Evolutionary conservation across 2,329 filamentous ascomycete genomes (phyloP).

Genomic region (Colletotrichum chrysophilum): DNA sequence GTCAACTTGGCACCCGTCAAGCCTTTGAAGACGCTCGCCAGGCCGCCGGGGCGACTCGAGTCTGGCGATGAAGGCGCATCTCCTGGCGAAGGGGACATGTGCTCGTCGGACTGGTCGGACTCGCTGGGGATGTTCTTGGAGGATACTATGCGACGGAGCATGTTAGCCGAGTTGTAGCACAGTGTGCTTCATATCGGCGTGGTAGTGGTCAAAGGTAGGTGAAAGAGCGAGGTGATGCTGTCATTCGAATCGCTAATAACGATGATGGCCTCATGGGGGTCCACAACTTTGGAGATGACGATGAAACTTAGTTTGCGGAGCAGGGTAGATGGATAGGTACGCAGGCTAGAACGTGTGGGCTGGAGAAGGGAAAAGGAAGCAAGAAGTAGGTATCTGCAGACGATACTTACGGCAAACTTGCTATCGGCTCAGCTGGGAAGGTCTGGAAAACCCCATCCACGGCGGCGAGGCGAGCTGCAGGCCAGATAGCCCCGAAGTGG

Average conservation of each 20-base stretch:
- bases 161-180: slow-evolving; percentile 12
- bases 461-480: slow-evolving; percentile 16
- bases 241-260: slow-evolving; percentile 3
- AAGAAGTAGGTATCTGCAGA: background rate
- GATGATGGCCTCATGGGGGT: background rate
- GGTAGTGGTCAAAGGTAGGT: background rate
- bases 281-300: background rate
- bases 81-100: slow-evolving; percentile 66
- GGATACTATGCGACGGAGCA: slow-evolving; percentile 20
- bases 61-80: slow-evolving; percentile 62
- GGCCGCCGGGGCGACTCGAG: slow-evolving; percentile 58
- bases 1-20: slow-evolving; percentile 61
- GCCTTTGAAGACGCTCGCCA: slow-evolving; percentile 69
- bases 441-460: slow-evolving; percentile 9
- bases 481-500: slow-evolving; percentile 11
- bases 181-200: slow-evolving; percentile 5
- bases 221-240: background rate
- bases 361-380: background rate
- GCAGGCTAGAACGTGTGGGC: background rate
- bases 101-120: slow-evolving; percentile 37
- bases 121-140: background rate
- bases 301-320: background rate
- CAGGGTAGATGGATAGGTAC: background rate
- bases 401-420: slow-evolving; percentile 8
- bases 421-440: slow-evolving; percentile 2